A percentile compares a stretch with the other conserved stretches of the same genome.
These are phyloP conservation scores for Themeda triandra DNA, from an alignment of 176 grass and related monocot species.

Conservation along the genomic window DNA sequence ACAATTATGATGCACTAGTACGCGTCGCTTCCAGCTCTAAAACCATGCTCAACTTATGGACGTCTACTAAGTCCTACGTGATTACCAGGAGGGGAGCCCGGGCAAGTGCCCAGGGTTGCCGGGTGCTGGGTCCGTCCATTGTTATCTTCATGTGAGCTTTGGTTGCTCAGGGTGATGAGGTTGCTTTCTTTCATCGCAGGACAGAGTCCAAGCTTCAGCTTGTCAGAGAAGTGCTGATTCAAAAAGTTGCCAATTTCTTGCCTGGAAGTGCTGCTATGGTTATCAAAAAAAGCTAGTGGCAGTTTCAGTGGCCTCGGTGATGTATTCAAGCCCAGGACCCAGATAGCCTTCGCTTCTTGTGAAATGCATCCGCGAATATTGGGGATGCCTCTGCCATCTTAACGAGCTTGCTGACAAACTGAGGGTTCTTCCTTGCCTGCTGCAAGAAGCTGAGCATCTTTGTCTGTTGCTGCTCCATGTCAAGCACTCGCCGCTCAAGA, in stretches of 20 bases:
- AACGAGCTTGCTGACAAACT: conserved; percentile 72
- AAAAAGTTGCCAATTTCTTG: conserved; percentile 57
- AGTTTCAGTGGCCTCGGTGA: conserved; percentile 40
- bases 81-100: too few relatives aligned
- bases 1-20: too few relatives aligned
- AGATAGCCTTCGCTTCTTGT: conserved; percentile 84
- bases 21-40: too few relatives aligned
- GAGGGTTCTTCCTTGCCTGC: conserved; percentile 62
- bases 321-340: conserved; percentile 51
- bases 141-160: conserved; percentile 71
- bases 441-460: conserved; percentile 89
- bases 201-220: conserved; percentile 79
- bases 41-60: too few relatives aligned
- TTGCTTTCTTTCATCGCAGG: conserved; percentile 43
- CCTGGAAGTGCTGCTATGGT: conserved; percentile 66
- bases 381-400: conserved; percentile 73
- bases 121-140: too few relatives aligned
- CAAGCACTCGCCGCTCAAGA: conserved; percentile 59
- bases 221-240: conserved; percentile 70
- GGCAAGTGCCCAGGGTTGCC: too few relatives aligned
- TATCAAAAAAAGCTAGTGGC: conserved; percentile 59
- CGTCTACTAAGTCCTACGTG: too few relatives aligned
- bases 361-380: conserved; percentile 37
- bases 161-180: conserved; percentile 40
- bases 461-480: conserved; percentile 78